These are phyloP conservation scores for Nakazawaea laoshanensis DNA, from an alignment of 805 yeast species.

Conservation along the genomic window DNA sequence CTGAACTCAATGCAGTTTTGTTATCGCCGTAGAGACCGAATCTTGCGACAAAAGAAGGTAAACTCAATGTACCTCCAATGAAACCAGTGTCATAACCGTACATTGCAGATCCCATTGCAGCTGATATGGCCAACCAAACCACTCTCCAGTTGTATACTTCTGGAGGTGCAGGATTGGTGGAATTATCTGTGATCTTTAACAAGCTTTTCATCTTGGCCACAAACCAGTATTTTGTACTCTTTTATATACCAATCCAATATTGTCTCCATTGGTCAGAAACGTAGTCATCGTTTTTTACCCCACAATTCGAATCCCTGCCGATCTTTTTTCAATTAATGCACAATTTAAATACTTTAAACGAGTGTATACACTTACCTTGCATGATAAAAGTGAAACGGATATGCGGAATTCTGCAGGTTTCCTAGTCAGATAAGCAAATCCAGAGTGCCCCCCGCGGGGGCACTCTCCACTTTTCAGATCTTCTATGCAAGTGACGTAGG, in stretches of 20 bases:
- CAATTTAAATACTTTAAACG: too few relatives aligned
- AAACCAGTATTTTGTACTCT: neutral
- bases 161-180: conserved; percentile 22
- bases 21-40: conserved; percentile 29
- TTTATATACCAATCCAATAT: neutral
- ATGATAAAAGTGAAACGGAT: too few relatives aligned
- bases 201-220: conserved; percentile 1
- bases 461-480: too few relatives aligned
- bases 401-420: too few relatives aligned
- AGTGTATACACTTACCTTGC: too few relatives aligned
- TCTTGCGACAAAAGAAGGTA: conserved; percentile 33
- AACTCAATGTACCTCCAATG: conserved; percentile 41
- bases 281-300: too few relatives aligned
- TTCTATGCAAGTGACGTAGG: too few relatives aligned
- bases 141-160: conserved; percentile 37
- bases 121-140: conserved; percentile 32
- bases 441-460: too few relatives aligned
- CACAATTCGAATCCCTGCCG: too few relatives aligned
- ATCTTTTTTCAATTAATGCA: too few relatives aligned
- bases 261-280: too few relatives aligned
- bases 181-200: conserved; percentile 1
- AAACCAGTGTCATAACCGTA: conserved; percentile 51
- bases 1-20: conserved; percentile 26
- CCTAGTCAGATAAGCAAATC: too few relatives aligned
- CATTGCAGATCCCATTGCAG: conserved; percentile 39